Evolutionary conservation across 2,329 filamentous ascomycete species (phyloP).

Genomic region (Ophiostoma ulmi): DNA sequence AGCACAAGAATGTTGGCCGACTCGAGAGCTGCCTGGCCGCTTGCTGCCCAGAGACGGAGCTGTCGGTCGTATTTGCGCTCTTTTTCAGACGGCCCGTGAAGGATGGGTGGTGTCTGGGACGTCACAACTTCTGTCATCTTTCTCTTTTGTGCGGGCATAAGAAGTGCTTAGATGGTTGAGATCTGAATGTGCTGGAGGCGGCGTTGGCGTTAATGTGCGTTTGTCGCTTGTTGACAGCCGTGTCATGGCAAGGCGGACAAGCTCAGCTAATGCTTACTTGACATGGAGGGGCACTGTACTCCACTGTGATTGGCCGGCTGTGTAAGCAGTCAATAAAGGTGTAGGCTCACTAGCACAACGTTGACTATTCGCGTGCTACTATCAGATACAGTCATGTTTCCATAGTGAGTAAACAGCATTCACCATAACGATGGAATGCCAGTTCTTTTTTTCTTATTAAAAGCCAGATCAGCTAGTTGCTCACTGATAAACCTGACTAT

Average conservation of each 20-base stretch:
- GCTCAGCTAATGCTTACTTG: slow-evolving; percentile 1
- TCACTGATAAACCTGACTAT: background rate
- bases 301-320: background rate
- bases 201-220: background rate
- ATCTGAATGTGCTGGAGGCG: background rate
- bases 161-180: background rate
- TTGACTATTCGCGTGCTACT: background rate
- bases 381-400: too few relatives aligned
- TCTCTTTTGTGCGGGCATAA: slow-evolving; percentile 27
- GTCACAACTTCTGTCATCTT: slow-evolving; percentile 43
- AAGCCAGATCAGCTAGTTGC: too few relatives aligned
- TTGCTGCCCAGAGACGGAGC: slow-evolving; percentile 89
- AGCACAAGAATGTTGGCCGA: slow-evolving; percentile 85
- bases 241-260: background rate
- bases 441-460: too few relatives aligned
- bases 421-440: too few relatives aligned
- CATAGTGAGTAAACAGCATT: too few relatives aligned
- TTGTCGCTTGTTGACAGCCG: background rate
- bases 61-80: slow-evolving; percentile 88
- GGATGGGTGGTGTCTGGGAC: slow-evolving; percentile 44
- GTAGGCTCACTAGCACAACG: too few relatives aligned
- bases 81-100: slow-evolving; percentile 54
- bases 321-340: slow-evolving; percentile 18
- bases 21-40: slow-evolving; percentile 84
- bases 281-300: slow-evolving; percentile 1